Conservation (phyloP, 768 basidiomycete species). For the Mycena haematopus region DNA sequence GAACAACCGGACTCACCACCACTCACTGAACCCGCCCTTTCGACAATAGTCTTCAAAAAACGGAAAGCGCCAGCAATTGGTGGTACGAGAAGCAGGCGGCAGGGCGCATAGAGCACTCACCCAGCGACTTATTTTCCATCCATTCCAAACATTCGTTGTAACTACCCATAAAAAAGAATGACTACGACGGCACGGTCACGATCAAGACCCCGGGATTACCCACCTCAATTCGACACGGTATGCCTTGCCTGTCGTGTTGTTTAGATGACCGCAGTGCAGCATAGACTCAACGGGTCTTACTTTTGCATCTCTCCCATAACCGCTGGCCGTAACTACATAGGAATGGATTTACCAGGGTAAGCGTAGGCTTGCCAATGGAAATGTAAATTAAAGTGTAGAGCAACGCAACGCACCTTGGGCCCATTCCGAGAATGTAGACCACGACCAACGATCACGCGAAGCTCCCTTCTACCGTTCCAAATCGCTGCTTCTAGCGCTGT, state of each 20-base stretch:
- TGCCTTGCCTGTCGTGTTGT: conserved; percentile 56
- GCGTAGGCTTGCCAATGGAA: too few relatives aligned
- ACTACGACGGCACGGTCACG: conserved; percentile 34
- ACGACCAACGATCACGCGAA: conserved; percentile 69
- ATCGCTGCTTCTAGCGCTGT: conserved; percentile 48
- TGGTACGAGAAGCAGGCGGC: conserved; percentile 32
- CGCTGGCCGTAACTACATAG: conserved; percentile 85
- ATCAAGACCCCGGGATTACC: conserved; percentile 80
- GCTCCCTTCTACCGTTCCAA: conserved; percentile 37
- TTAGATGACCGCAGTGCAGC: background rate
- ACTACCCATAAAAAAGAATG: background rate
- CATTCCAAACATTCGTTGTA: conserved; percentile 9
- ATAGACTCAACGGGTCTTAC: conserved; percentile 41
- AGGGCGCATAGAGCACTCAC: conserved; percentile 12
- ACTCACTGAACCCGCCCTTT: conserved; percentile 2
- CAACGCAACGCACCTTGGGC: conserved; percentile 16
- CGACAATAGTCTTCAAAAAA: conserved; percentile 38
- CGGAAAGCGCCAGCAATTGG: conserved; percentile 37
- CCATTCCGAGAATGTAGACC: conserved; percentile 80
- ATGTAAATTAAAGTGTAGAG: too few relatives aligned
- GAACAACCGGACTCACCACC: conserved; percentile 14
- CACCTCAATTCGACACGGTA: conserved; percentile 75
- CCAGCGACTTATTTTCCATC: conserved; percentile 3
- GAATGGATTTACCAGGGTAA: conserved; percentile 32
- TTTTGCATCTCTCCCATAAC: conserved; percentile 78